A percentile compares a stretch with the other conserved stretches of the same genome.
Conservation (phyloP, 1,139 yeast species). For the Saccharomycopsis hybrid region DNA sequence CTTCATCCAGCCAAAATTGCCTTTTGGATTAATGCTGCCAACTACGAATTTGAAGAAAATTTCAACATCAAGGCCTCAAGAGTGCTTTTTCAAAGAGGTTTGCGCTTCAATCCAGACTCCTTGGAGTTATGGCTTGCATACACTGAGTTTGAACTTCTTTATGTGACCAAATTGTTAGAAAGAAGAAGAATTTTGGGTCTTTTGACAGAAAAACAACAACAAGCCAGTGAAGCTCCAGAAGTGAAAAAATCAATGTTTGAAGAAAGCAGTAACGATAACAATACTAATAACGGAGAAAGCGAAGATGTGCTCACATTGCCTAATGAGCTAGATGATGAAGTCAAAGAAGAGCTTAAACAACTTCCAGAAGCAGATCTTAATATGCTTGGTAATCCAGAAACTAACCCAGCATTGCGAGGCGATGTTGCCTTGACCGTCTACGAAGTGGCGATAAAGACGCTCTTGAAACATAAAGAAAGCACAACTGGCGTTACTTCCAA, state of each 20-base stretch:
- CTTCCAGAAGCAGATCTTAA: slow-evolving; percentile 86
- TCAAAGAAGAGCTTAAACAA: slow-evolving; percentile 36
- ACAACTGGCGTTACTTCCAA: slow-evolving; percentile 27
- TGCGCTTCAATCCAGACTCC: slow-evolving; percentile 76
- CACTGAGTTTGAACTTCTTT: slow-evolving; percentile 80
- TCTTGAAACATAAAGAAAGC: slow-evolving; percentile 30
- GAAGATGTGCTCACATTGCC: slow-evolving; percentile 46
- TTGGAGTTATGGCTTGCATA: slow-evolving; percentile 76
- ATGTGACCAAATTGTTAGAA: slow-evolving; percentile 74
- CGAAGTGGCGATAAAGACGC: slow-evolving; percentile 59
- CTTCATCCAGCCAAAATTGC: slow-evolving; percentile 86
- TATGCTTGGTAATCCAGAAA: slow-evolving; percentile 77
- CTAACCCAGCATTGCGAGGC: slow-evolving; percentile 87
- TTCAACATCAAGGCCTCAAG: slow-evolving; percentile 89
- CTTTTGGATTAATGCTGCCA: slow-evolving; percentile 94
- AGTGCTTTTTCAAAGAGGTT: slow-evolving; percentile 73
- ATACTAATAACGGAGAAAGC: slow-evolving; percentile 22
- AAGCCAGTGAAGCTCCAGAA: slow-evolving; percentile 32
- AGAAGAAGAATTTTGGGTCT: slow-evolving; percentile 79
- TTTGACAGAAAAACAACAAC: slow-evolving; percentile 65
- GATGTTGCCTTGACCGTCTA: slow-evolving; percentile 80
- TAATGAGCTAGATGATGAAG: slow-evolving; percentile 53
- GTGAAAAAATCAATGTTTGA: slow-evolving; percentile 20
- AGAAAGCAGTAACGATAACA: slow-evolving; percentile 27
- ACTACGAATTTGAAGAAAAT: slow-evolving; percentile 84